Conservation (phyloP, 1,284 basidiomycete genomes). For the Phylloboletellus chloephorus region DNA sequence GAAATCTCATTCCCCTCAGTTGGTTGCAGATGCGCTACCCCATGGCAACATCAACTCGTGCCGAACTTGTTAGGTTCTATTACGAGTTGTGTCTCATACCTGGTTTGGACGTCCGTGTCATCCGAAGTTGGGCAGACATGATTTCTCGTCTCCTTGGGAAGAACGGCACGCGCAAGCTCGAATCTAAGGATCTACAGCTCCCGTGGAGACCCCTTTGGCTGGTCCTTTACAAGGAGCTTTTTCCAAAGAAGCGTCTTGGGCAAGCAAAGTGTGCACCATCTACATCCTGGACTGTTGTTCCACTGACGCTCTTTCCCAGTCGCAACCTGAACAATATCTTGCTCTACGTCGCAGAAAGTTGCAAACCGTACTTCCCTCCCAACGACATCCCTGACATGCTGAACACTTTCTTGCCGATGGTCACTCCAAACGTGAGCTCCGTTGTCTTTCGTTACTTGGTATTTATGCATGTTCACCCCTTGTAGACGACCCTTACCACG, state of each 20-base stretch:
- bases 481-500: slow-evolving; percentile 59
- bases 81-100: slow-evolving; percentile 84
- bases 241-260: slow-evolving; percentile 46
- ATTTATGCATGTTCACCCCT: slow-evolving; percentile 1
- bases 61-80: slow-evolving; percentile 76
- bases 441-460: background rate
- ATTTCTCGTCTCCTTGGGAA: slow-evolving; percentile 44
- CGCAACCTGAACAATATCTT: slow-evolving; percentile 32
- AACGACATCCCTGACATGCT: slow-evolving; percentile 90
- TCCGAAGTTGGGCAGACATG: slow-evolving; percentile 56
- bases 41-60: slow-evolving; percentile 64
- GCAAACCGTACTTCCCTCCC: slow-evolving; percentile 87
- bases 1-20: slow-evolving; percentile 36
- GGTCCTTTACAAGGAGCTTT: slow-evolving; percentile 55
- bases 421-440: slow-evolving; percentile 24
- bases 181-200: slow-evolving; percentile 52
- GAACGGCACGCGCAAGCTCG: slow-evolving; percentile 41
- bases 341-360: slow-evolving; percentile 71
- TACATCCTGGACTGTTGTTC: slow-evolving; percentile 31
- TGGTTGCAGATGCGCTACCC: slow-evolving; percentile 84
- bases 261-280: slow-evolving; percentile 40
- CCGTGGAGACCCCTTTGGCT: slow-evolving; percentile 61
- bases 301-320: slow-evolving; percentile 13
- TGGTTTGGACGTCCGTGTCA: slow-evolving; percentile 56
- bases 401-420: slow-evolving; percentile 58